phyloP scores from a whole-genome alignment of 1,139 yeast species.

The Yamadazyma membranifaciens region DNA sequence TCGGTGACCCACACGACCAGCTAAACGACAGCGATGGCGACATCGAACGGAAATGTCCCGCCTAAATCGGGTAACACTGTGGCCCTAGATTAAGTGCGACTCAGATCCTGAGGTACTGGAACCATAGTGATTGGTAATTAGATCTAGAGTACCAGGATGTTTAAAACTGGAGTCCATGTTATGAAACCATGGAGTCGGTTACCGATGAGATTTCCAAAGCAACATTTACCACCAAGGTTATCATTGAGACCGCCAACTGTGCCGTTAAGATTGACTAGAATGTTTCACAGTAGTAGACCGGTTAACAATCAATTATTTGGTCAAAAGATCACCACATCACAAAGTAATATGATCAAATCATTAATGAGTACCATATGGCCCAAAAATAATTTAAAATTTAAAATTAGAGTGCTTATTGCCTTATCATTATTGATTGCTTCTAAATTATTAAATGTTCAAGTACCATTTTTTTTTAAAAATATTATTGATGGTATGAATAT shows the following conservation, averaged over 20 bases:
- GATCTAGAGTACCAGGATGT: too few relatives aligned
- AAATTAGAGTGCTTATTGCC: conserved; percentile 74
- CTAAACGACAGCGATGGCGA: too few relatives aligned
- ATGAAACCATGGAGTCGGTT: too few relatives aligned
- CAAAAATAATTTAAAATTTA: conserved; percentile 64
- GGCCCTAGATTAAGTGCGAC: too few relatives aligned
- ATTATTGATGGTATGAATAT: conserved; percentile 92
- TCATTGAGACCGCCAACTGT: too few relatives aligned
- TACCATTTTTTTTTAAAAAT: conserved; percentile 88
- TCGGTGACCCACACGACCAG: too few relatives aligned
- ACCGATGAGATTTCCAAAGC: neutral
- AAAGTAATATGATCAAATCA: conserved; percentile 59
- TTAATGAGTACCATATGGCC: conserved; percentile 90
- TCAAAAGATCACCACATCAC: conserved; percentile 41
- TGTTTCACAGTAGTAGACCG: conserved; percentile 3
- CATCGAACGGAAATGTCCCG: too few relatives aligned
- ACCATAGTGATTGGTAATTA: too few relatives aligned
- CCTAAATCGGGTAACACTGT: too few relatives aligned
- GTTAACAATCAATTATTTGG: conserved; percentile 20
- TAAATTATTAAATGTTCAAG: conserved; percentile 87
- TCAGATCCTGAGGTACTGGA: too few relatives aligned
- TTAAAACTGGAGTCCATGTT: too few relatives aligned
- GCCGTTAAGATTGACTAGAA: neutral
- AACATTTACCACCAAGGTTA: too few relatives aligned
- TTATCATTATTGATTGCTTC: conserved; percentile 71